Conservation (phyloP, 2,329 filamentous ascomycete species). For the Epichloe sylvatica region DNA sequence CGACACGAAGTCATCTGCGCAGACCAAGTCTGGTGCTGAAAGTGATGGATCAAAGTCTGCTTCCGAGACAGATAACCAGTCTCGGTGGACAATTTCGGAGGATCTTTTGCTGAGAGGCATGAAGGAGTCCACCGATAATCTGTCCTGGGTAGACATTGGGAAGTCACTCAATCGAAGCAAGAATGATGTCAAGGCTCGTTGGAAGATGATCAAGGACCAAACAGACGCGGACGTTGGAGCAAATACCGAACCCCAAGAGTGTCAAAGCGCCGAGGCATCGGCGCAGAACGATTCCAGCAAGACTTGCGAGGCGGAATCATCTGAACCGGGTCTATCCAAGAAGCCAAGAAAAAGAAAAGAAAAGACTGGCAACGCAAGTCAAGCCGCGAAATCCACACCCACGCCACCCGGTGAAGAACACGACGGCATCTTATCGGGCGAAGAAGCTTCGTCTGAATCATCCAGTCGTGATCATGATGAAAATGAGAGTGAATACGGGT, state of each 20-base stretch:
- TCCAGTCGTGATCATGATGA: background rate
- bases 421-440: constrained; percentile 11
- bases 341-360: too few species aligned
- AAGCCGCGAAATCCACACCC: too few species aligned
- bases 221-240: background rate
- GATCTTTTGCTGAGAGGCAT: constrained; percentile 21
- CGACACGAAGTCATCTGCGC: too few species aligned
- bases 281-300: background rate
- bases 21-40: background rate
- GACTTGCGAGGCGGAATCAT: too few species aligned
- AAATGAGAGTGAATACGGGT: constrained; percentile 2
- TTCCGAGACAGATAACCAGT: background rate
- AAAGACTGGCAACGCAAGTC: too few species aligned
- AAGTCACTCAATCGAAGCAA: constrained; percentile 14
- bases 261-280: background rate
- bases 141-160: constrained; percentile 19
- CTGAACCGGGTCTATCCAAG: too few species aligned
- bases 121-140: constrained; percentile 16
- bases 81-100: constrained; percentile 21
- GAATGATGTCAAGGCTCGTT: constrained; percentile 18
- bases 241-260: too few species aligned
- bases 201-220: constrained; percentile 18
- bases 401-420: background rate
- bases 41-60: background rate
- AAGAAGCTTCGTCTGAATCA: constrained; percentile 15